Evolutionary conservation across 148 eudicot genomes (phyloP).

Genomic region (Cornus suecica): DNA sequence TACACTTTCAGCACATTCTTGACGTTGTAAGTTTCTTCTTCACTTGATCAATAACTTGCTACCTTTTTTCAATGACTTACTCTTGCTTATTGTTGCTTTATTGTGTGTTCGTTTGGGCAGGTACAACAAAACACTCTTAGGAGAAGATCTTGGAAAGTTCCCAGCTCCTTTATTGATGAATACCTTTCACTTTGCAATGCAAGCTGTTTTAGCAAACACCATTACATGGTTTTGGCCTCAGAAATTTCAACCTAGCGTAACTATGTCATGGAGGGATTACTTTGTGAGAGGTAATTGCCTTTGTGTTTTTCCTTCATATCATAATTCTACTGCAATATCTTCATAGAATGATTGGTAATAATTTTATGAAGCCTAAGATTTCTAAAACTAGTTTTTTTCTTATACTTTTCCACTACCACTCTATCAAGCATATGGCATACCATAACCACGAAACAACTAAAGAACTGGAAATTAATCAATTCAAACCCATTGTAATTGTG

Average conservation of each 20-base stretch:
- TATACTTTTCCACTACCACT: too few relatives aligned
- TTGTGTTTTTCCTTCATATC: background rate
- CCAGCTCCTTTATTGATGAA: constrained; percentile 98
- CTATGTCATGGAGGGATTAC: constrained; percentile 91
- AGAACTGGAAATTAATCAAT: too few relatives aligned
- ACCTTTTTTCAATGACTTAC: background rate
- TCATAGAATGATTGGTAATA: too few relatives aligned
- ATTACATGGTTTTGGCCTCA: constrained; percentile 88
- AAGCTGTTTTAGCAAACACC: constrained; percentile 81
- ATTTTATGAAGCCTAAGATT: too few relatives aligned
- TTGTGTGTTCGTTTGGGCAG: constrained; percentile 31
- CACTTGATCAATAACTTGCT: background rate
- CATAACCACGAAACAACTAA: too few relatives aligned
- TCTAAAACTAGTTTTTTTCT: too few relatives aligned
- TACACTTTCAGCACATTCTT: constrained; percentile 88
- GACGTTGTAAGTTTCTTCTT: constrained; percentile 67
- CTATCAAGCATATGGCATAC: too few relatives aligned
- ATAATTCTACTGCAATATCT: background rate
- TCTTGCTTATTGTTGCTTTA: background rate
- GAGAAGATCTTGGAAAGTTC: constrained; percentile 88
- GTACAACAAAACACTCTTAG: constrained; percentile 88
- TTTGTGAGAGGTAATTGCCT: constrained; percentile 62
- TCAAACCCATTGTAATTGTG: too few relatives aligned
- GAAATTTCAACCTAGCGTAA: constrained; percentile 51
- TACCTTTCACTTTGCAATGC: constrained; percentile 90